Evolutionary conservation across 1,139 yeast species (phyloP).

Genomic region (Hemisphaericaspora lyxosophila): DNA sequence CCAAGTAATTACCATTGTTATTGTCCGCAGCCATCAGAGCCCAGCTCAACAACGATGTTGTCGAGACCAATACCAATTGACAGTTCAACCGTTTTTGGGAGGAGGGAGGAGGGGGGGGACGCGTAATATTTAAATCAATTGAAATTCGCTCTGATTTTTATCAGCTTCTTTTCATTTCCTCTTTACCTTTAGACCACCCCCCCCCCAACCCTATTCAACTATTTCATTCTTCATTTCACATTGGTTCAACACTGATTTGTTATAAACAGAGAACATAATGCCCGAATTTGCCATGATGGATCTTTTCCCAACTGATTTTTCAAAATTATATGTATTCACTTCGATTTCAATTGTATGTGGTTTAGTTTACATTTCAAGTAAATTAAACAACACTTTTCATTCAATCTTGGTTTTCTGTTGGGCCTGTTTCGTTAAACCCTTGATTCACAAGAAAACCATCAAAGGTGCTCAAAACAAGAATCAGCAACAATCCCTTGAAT

Average conservation of each 20-base stretch:
- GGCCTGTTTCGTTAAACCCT: conserved; percentile 72
- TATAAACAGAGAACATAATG: conserved; percentile 7
- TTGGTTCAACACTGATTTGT: conserved; percentile 3
- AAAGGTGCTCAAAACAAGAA: conserved; percentile 21
- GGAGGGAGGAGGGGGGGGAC: too few species aligned
- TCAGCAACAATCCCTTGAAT: conserved; percentile 64
- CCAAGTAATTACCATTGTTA: too few species aligned
- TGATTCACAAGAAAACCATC: conserved; percentile 32
- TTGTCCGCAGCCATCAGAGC: too few species aligned
- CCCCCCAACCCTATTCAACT: too few species aligned
- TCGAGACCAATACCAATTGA: too few species aligned
- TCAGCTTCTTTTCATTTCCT: too few species aligned
- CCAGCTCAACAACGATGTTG: too few species aligned
- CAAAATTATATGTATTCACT: conserved; percentile 16
- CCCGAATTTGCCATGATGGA: conserved; percentile 12
- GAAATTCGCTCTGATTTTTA: too few species aligned
- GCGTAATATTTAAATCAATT: too few species aligned
- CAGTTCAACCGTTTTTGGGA: too few species aligned
- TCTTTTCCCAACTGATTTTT: conserved; percentile 13
- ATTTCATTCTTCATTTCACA: not conserved
- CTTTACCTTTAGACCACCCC: too few species aligned
- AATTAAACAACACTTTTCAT: conserved; percentile 26
- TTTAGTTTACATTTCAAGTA: conserved; percentile 18
- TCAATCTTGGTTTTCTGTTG: conserved; percentile 40
- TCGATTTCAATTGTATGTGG: conserved; percentile 19